These are phyloP conservation scores for Syzygium oleosum DNA, from an alignment of 345 rosid species.

Conservation along the genomic window DNA sequence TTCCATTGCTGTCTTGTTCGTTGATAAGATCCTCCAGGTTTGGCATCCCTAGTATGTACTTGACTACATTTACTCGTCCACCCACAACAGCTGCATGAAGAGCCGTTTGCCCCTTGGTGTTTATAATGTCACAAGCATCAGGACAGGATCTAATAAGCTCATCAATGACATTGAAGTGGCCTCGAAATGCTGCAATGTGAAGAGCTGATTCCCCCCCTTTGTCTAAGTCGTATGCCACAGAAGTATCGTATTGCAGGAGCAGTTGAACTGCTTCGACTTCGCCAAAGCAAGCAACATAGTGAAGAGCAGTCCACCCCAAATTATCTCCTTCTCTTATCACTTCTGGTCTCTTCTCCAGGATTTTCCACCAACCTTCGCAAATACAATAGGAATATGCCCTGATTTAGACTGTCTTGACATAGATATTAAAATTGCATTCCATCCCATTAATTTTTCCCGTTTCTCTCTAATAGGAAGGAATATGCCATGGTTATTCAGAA, in stretches of 20 bases:
- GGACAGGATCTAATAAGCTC: rapidly evolving
- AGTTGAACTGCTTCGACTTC: rapidly evolving
- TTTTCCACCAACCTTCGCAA: rapidly evolving
- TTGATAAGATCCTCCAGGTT: too few species aligned
- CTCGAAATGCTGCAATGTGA: background rate
- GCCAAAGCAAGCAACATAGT: background rate
- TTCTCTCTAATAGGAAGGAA: too few species aligned
- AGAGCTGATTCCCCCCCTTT: background rate
- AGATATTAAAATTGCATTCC: background rate
- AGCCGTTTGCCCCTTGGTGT: background rate
- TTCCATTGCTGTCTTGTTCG: background rate
- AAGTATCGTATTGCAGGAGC: rapidly evolving
- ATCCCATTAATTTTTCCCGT: background rate
- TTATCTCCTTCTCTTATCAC: background rate
- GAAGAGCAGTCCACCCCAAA: background rate
- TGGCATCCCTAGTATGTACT: rapidly evolving
- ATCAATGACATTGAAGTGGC: background rate
- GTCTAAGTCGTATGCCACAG: background rate
- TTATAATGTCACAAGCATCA: background rate
- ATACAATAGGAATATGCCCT: background rate
- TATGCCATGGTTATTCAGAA: too few species aligned
- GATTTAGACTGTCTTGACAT: too few species aligned
- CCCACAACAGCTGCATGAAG: background rate
- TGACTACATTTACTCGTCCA: rapidly evolving
- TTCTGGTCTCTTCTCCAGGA: background rate